Percentiles rank a stretch among this genome's conserved stretches.
Evolutionary conservation across 2,329 filamentous ascomycete genomes (phyloP).

Genomic region (Pyricularia pennisetigena): DNA sequence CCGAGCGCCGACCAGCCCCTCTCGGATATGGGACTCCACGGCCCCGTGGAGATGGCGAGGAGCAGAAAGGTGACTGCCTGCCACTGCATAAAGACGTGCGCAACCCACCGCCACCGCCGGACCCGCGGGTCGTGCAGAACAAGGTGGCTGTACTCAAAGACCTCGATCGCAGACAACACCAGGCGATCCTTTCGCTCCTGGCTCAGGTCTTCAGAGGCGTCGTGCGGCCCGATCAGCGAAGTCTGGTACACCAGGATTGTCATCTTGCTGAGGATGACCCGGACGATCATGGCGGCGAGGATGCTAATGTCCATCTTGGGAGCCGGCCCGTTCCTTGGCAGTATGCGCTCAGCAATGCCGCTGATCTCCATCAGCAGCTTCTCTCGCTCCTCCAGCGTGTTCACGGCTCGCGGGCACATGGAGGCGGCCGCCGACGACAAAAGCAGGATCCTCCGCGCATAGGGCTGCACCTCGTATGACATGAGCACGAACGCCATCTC

Average conservation of each 20-base stretch:
- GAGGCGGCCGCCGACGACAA: conserved; percentile 22
- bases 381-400: conserved; percentile 32
- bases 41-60: conserved; percentile 35
- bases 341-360: conserved; percentile 38
- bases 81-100: conserved; percentile 50
- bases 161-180: conserved; percentile 39
- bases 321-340: conserved; percentile 39
- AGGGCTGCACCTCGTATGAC: conserved; percentile 27
- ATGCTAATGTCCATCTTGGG: conserved; percentile 35
- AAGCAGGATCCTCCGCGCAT: conserved; percentile 28
- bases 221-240: conserved; percentile 28
- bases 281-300: conserved; percentile 36
- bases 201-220: conserved; percentile 20
- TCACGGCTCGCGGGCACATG: conserved; percentile 15
- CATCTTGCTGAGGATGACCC: conserved; percentile 43
- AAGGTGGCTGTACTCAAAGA: conserved; percentile 45
- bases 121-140: conserved; percentile 39
- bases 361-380: conserved; percentile 20
- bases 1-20: conserved; percentile 19
- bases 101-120: conserved; percentile 47
- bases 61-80: conserved; percentile 47
- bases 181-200: conserved; percentile 24
- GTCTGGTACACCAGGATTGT: conserved; percentile 44
- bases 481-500: conserved; percentile 38
- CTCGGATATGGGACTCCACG: conserved; percentile 23